Conservation (phyloP, 2,329 filamentous ascomycete genomes). For the Xylaria arbuscula region DNA sequence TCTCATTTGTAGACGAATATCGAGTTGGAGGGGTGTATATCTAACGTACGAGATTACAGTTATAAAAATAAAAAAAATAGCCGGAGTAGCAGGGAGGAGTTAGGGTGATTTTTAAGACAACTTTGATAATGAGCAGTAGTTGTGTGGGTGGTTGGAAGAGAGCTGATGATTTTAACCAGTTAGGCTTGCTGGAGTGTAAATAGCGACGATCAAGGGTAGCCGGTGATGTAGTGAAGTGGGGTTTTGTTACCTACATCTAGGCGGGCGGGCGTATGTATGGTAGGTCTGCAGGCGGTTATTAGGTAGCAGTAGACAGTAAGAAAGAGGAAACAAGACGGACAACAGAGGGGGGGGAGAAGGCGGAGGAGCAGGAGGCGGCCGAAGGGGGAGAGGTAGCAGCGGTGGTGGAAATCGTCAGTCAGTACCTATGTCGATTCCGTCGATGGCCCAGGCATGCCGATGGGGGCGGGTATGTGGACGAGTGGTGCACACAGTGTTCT, state of each 20-base stretch:
- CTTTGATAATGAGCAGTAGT: conserved; percentile 31
- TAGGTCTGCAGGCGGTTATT: conserved; percentile 25
- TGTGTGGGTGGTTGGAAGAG: conserved; percentile 35
- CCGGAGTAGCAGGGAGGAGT: conserved; percentile 20
- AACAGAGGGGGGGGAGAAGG: neutral
- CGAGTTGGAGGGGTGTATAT: conserved; percentile 15
- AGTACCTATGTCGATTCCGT: conserved; percentile 19
- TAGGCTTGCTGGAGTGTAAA: conserved; percentile 34
- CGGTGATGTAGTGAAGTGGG: conserved; percentile 38
- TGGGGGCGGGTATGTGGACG: conserved; percentile 31
- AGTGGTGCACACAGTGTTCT: conserved; percentile 38
- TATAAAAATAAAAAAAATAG: conserved; percentile 3
- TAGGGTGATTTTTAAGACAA: conserved; percentile 12
- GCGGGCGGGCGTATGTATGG: conserved; percentile 9
- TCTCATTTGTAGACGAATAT: conserved; percentile 11
- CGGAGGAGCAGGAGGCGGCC: conserved; percentile 14
- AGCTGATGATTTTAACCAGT: conserved; percentile 36
- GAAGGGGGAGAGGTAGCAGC: conserved; percentile 25
- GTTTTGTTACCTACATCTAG: conserved; percentile 30
- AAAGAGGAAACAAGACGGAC: neutral
- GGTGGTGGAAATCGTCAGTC: conserved; percentile 32
- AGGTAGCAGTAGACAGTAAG: conserved; percentile 27
- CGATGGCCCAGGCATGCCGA: conserved; percentile 36
- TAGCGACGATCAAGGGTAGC: conserved; percentile 34
- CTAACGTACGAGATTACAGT: conserved; percentile 23